These are phyloP conservation scores for Actinomortierella wolfii DNA, from an alignment of 371 early-diverging fungal genomes.

Conservation along the genomic window DNA sequence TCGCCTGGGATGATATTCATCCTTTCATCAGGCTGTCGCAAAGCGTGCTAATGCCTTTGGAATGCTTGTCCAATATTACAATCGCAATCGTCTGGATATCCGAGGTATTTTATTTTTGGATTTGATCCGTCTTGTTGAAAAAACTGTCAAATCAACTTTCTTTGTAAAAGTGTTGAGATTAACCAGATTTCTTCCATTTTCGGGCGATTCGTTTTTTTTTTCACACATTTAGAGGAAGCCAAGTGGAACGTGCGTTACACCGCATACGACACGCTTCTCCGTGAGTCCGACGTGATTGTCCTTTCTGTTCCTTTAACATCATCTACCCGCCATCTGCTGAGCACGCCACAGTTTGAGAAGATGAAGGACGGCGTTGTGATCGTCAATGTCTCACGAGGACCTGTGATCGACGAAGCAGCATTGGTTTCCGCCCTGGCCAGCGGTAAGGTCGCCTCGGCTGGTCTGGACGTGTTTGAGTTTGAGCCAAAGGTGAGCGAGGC, in stretches of 20 bases:
- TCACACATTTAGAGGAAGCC: conserved; percentile 19
- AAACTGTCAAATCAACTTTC: too few species aligned
- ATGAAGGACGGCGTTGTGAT: conserved; percentile 63
- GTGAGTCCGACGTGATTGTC: conserved; percentile 64
- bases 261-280: conserved; percentile 49
- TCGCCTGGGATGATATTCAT: background rate
- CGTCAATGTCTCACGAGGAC: conserved; percentile 65
- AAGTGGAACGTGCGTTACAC: conserved; percentile 30
- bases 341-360: conserved; percentile 54
- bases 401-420: conserved; percentile 58
- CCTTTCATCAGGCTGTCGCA: conserved; percentile 50
- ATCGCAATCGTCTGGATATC: conserved; percentile 49
- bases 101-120: conserved; percentile 14
- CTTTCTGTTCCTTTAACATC: conserved; percentile 57
- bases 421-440: conserved; percentile 60
- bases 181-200: conserved; percentile 1
- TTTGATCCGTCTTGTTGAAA: too few species aligned
- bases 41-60: conserved; percentile 63
- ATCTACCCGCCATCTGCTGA: conserved; percentile 54
- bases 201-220: background rate
- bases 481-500: conserved; percentile 40
- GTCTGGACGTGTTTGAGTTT: conserved; percentile 43
- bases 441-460: conserved; percentile 51
- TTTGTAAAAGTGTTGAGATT: too few species aligned
- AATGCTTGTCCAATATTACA: conserved; percentile 62